These are phyloP conservation scores for Termitomyces sp. DNA, from an alignment of 768 basidiomycete species.

Conservation along the genomic window DNA sequence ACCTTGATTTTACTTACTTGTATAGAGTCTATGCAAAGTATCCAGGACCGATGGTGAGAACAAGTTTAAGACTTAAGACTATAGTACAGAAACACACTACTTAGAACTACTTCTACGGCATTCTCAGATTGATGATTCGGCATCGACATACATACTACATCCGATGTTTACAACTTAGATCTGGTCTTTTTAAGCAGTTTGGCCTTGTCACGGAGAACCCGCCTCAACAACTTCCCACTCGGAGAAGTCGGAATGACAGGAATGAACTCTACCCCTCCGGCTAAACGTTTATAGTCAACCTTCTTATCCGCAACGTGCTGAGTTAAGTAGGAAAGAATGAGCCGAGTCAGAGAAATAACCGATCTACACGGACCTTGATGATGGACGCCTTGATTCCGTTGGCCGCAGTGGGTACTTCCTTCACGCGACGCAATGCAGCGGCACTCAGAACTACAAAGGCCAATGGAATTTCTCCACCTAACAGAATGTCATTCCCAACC, in stretches of 20 bases:
- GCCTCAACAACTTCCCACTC: constrained; percentile 54
- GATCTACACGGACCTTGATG: constrained; percentile 34
- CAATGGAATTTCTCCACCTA: constrained; percentile 64
- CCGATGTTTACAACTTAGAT: constrained; percentile 2
- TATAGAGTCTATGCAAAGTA: no score
- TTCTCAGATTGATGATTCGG: no score
- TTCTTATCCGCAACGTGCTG: constrained; percentile 57
- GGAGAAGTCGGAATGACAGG: constrained; percentile 59
- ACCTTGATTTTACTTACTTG: no score
- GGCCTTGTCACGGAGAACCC: constrained; percentile 47
- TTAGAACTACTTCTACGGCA: no score
- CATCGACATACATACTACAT: not conserved
- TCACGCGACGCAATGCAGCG: constrained; percentile 33
- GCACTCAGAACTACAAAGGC: constrained; percentile 59
- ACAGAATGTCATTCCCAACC: not conserved
- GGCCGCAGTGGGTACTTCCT: constrained; percentile 23
- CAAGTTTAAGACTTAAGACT: no score
- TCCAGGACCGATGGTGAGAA: no score
- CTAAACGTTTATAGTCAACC: constrained; percentile 53
- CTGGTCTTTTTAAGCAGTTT: constrained; percentile 16
- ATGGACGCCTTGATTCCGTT: constrained; percentile 42
- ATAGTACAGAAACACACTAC: no score
- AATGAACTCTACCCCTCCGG: constrained; percentile 56
- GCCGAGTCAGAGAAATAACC: not conserved
- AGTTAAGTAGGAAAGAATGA: not conserved